These are phyloP conservation scores for Lentinula novae-zelandiae DNA, from an alignment of 1,284 basidiomycete genomes.

Conservation along the genomic window DNA sequence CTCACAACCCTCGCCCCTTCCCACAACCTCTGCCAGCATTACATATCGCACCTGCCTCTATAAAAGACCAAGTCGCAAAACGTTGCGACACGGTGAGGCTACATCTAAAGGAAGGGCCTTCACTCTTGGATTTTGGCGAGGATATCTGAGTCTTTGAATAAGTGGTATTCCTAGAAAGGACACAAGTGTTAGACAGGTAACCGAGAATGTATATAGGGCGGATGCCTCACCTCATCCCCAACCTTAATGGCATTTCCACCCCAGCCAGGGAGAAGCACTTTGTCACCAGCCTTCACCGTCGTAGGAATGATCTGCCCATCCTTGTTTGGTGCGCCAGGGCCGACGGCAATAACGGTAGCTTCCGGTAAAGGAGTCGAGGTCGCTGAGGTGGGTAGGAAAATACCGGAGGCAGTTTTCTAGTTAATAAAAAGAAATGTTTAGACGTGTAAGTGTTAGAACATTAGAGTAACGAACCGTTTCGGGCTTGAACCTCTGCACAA, in stretches of 20 bases:
- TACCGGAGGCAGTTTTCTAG: slow-evolving; percentile 91
- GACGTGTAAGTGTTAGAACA: neutral
- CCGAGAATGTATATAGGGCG: neutral
- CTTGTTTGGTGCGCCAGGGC: slow-evolving; percentile 89
- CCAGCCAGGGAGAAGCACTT: slow-evolving; percentile 93
- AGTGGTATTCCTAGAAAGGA: slow-evolving; percentile 79
- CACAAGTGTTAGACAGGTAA: slow-evolving; percentile 5
- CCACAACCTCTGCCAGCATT: neutral
- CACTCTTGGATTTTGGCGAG: slow-evolving; percentile 96
- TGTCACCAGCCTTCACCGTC: slow-evolving; percentile 84
- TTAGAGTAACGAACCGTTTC: slow-evolving; percentile 57
- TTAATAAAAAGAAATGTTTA: neutral
- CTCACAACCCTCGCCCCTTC: neutral
- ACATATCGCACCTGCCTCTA: neutral
- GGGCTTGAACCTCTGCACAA: slow-evolving; percentile 96
- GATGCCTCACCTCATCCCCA: slow-evolving; percentile 77
- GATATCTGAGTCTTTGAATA: slow-evolving; percentile 96
- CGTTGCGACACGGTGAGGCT: neutral
- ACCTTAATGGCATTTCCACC: slow-evolving; percentile 96
- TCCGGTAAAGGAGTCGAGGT: slow-evolving; percentile 87
- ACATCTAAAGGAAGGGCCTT: slow-evolving; percentile 13
- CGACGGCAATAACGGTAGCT: slow-evolving; percentile 94
- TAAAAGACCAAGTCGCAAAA: neutral
- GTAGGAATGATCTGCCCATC: slow-evolving; percentile 80
- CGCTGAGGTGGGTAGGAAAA: slow-evolving; percentile 90